Evolutionary conservation across 345 rosid genomes (phyloP).

Genomic region (Euphorbia tirucalli): DNA sequence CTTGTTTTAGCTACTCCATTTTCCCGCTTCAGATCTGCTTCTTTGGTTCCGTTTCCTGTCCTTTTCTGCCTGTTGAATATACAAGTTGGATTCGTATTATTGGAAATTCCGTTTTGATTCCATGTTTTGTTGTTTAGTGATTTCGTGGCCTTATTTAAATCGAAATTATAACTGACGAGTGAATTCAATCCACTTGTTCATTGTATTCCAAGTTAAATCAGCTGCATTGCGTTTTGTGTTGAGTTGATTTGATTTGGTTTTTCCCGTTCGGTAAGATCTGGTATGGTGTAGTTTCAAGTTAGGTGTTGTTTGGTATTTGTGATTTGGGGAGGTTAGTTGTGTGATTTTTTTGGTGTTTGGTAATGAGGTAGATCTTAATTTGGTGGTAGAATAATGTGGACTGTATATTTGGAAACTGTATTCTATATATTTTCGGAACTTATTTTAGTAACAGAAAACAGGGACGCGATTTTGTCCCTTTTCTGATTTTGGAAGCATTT

Average conservation of each 20-base stretch:
- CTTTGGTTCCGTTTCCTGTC: conserved; percentile 5
- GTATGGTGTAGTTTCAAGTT: conserved; percentile 1
- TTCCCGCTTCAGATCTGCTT: conserved; percentile 9
- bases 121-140: not conserved
- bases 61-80: not conserved
- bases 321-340: not conserved
- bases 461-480: not conserved
- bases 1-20: not conserved
- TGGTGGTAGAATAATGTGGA: not conserved
- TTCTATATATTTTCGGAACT: not conserved
- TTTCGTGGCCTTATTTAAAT: not conserved
- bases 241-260: not conserved
- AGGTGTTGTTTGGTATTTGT: conserved; percentile 15
- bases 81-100: not conserved
- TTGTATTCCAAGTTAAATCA: not conserved
- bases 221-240: not conserved
- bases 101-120: not conserved
- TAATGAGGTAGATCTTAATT: conserved; percentile 10
- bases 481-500: conserved; percentile 3
- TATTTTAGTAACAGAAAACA: not conserved
- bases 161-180: not conserved
- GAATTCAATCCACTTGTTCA: not conserved
- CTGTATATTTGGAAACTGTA: not conserved
- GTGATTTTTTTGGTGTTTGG: conserved; percentile 5
- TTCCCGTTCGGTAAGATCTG: not conserved